phyloP scores from a whole-genome alignment of 2,329 filamentous ascomycete genomes.

The Penicillium sp. region DNA sequence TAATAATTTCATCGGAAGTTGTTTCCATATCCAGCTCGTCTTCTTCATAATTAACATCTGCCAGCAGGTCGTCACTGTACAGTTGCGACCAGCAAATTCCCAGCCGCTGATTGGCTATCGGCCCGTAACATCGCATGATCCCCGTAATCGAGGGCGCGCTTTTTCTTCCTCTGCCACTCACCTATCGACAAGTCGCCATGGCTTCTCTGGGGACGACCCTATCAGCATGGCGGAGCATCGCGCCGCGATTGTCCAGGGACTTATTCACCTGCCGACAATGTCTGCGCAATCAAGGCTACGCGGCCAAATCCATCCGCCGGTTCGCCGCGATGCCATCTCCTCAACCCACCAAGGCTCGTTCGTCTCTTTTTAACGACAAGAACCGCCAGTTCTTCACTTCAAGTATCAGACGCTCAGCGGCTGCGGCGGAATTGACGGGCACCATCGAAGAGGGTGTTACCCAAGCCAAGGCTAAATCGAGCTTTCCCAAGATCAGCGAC shows the following conservation, averaged over 20 bases:
- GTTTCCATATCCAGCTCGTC: too few relatives aligned
- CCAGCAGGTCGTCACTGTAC: neutral
- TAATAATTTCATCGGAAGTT: neutral
- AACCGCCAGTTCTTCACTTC: slow-evolving; percentile 32
- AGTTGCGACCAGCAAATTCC: slow-evolving; percentile 16
- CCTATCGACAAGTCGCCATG: slow-evolving; percentile 30
- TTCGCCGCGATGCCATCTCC: slow-evolving; percentile 30
- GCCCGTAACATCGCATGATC: slow-evolving; percentile 18
- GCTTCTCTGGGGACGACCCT: slow-evolving; percentile 33
- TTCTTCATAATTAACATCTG: too few relatives aligned
- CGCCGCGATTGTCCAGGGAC: slow-evolving; percentile 38
- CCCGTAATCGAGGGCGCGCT: slow-evolving; percentile 12
- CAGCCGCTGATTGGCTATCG: slow-evolving; percentile 22
- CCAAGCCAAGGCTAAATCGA: slow-evolving; percentile 33
- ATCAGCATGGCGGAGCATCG: slow-evolving; percentile 34
- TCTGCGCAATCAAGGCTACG: slow-evolving; percentile 32
- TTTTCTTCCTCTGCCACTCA: slow-evolving; percentile 14
- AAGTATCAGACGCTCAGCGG: slow-evolving; percentile 21
- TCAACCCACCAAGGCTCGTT: slow-evolving; percentile 27
- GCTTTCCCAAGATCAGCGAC: slow-evolving; percentile 62
- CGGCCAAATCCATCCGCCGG: slow-evolving; percentile 31
- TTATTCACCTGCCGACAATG: slow-evolving; percentile 46
- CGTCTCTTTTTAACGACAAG: slow-evolving; percentile 23
- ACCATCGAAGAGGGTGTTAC: slow-evolving; percentile 24
- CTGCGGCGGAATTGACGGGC: slow-evolving; percentile 20